These are phyloP conservation scores for Piedraia hortae DNA, from an alignment of 2,329 filamentous ascomycete species.

Conservation along the genomic window DNA sequence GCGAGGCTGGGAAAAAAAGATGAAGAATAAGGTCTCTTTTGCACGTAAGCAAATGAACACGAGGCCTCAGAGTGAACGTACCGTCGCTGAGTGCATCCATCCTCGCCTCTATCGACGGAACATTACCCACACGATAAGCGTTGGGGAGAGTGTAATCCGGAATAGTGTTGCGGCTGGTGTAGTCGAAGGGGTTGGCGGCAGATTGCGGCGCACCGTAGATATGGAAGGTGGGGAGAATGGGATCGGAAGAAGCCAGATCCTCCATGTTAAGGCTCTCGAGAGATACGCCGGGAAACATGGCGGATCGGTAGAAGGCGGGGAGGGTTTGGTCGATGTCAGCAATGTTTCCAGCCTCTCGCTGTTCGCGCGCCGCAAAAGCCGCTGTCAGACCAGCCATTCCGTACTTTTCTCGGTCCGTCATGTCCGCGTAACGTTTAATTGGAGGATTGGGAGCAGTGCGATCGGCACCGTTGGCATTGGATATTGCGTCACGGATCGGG, in stretches of 20 bases:
- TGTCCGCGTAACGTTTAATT: slow-evolving; percentile 23
- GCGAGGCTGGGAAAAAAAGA: slow-evolving; percentile 40
- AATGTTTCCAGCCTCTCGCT: slow-evolving; percentile 5
- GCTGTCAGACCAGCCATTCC: slow-evolving; percentile 31
- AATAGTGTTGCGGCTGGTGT: slow-evolving; percentile 24
- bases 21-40: slow-evolving; percentile 38
- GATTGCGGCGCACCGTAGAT: slow-evolving; percentile 25
- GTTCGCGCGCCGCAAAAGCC: slow-evolving; percentile 13
- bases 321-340: slow-evolving; percentile 9
- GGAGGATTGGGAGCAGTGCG: background rate
- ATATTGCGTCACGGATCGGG: slow-evolving; percentile 17
- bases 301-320: slow-evolving; percentile 7
- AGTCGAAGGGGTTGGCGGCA: slow-evolving; percentile 18
- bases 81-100: slow-evolving; percentile 13
- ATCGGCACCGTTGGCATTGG: slow-evolving; percentile 7
- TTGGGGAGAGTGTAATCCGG: slow-evolving; percentile 34
- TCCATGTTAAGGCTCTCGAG: slow-evolving; percentile 33
- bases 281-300: slow-evolving; percentile 33
- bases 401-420: slow-evolving; percentile 31
- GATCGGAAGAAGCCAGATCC: slow-evolving; percentile 27
- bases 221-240: slow-evolving; percentile 31
- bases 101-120: slow-evolving; percentile 26
- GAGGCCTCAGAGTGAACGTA: slow-evolving; percentile 3
- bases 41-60: slow-evolving; percentile 3
- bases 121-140: slow-evolving; percentile 38